Percentiles rank a stretch among this genome's conserved stretches.
Evolutionary conservation across 768 basidiomycete genomes (phyloP).

Genomic region (Xerocomellus dryophilus): DNA sequence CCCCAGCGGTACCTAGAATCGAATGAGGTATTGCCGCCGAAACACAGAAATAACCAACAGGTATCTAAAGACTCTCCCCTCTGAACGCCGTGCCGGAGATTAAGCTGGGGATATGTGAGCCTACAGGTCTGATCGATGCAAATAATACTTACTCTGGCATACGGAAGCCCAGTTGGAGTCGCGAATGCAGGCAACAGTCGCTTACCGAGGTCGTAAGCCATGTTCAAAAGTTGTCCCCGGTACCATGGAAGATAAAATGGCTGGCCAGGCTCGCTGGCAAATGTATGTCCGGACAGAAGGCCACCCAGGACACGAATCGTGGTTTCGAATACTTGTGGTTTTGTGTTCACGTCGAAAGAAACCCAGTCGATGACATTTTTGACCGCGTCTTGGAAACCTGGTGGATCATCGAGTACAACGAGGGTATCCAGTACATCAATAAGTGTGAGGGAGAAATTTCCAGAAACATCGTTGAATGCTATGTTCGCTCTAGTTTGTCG

Average conservation of each 20-base stretch:
- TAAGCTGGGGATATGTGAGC: conserved; percentile 50
- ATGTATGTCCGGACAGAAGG: conserved; percentile 80
- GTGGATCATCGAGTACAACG: conserved; percentile 77
- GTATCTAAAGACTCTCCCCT: conserved; percentile 79
- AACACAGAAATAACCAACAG: conserved; percentile 51
- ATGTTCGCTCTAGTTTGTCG: conserved; percentile 53
- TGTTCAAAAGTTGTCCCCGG: conserved; percentile 65
- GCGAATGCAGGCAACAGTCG: conserved; percentile 88
- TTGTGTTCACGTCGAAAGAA: conserved; percentile 89
- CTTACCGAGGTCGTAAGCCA: conserved; percentile 86
- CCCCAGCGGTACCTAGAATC: conserved; percentile 78
- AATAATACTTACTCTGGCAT: conserved; percentile 62
- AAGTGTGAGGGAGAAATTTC: conserved; percentile 86
- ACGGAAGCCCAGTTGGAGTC: conserved; percentile 89
- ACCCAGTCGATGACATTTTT: conserved; percentile 78
- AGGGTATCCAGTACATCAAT: conserved; percentile 85
- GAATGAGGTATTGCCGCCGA: conserved; percentile 2
- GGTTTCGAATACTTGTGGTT: conserved; percentile 97
- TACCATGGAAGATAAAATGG: conserved; percentile 85
- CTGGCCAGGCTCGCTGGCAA: conserved; percentile 62
- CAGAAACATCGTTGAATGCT: conserved; percentile 87
- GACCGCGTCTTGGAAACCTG: conserved; percentile 82
- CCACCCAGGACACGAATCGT: conserved; percentile 94
- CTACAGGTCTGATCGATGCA: not conserved
- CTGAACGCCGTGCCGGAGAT: conserved; percentile 74